Evolutionary conservation across 2,329 filamentous ascomycete species (phyloP), one percentile per base, ranked within the genome.

Genomic region (Neofusicoccum umdonicola): DNA sequence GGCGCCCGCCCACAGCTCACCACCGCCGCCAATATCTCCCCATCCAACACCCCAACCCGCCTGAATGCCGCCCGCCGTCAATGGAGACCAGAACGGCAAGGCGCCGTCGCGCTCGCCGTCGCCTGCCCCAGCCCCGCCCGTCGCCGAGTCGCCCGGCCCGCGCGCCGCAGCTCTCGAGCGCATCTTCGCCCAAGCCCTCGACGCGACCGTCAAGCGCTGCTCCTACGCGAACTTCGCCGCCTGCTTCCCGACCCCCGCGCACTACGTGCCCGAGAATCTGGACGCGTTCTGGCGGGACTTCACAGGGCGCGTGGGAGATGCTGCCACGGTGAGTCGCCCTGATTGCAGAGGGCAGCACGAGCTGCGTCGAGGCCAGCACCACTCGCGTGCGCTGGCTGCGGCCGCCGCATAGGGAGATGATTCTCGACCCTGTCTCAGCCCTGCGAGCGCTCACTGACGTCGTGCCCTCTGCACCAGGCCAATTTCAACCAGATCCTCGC

Each of bases 191-290:
- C 81, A 86, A 66, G 86, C 87, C 15, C 80, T 88, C 22, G 79
- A 81, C 11, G 84, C 86, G 66, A 85, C 87, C 0, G 73, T 88
- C n/a, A 83, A 84, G 67, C 85, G 85, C 60, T 87, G 85, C 73
- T 85, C 82, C 9, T 84, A 87, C 72, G 77, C 79, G 56, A 88
- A 88, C 69, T 89, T 89, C 72, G 81, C 85, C 0, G 78, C 84
- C 27, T 89, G 87, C 70, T 89, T 89, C 68, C 87, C 87, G 0
- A 89, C 87, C 0, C 83, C 86, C 1, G 84, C 86, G 17, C 78
- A 80, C 69, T 79, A 87, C 69, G 84, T 84, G 11, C 83, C 85
- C 1, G 82, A 82, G 31, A 82, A 81, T 47, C 71, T 89, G 65
- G 82, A 86, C 69, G 79, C 80, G 3, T 78, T 89, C 22, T 85